Evolutionary conservation across 2,329 filamentous ascomycete genomes (phyloP).

Genomic region (Fusarium guadeloupense): DNA sequence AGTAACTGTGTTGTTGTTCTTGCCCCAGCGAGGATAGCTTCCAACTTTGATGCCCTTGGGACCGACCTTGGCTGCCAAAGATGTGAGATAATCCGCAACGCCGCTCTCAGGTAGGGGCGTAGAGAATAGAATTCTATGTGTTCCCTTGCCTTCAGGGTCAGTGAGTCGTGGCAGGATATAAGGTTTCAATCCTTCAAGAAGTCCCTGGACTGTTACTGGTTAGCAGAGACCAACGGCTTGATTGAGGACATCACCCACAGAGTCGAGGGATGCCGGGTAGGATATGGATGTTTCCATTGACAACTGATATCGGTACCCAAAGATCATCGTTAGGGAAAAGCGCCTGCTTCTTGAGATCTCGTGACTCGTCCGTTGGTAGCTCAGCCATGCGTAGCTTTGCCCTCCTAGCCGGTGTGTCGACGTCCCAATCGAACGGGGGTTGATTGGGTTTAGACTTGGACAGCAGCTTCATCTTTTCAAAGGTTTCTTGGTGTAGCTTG

Average conservation of each 20-base stretch:
- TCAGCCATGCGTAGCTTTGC: slow-evolving; percentile 93
- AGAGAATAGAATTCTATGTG: slow-evolving; percentile 80
- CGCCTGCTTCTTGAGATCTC: slow-evolving; percentile 74
- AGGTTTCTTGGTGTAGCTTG: slow-evolving; percentile 79
- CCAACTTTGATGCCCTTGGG: slow-evolving; percentile 88
- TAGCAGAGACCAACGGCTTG: slow-evolving; percentile 1
- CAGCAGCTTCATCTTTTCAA: slow-evolving; percentile 83
- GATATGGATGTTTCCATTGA: slow-evolving; percentile 94
- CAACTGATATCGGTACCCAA: slow-evolving; percentile 90
- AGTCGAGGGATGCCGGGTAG: slow-evolving; percentile 88
- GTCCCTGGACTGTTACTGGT: slow-evolving; percentile 66
- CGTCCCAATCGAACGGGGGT: slow-evolving; percentile 84
- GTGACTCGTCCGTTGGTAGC: slow-evolving; percentile 77
- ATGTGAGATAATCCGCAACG: slow-evolving; percentile 83
- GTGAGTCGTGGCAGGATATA: slow-evolving; percentile 73
- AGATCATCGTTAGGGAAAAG: slow-evolving; percentile 82
- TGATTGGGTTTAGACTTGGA: slow-evolving; percentile 78
- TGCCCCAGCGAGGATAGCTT: slow-evolving; percentile 93
- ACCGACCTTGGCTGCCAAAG: slow-evolving; percentile 77
- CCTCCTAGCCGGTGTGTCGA: slow-evolving; percentile 77
- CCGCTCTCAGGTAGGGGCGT: slow-evolving; percentile 89
- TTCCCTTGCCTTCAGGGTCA: slow-evolving; percentile 84
- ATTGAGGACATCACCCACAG: slow-evolving; percentile 58
- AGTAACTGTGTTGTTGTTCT: slow-evolving; percentile 87
- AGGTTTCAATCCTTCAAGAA: slow-evolving; percentile 81